These are phyloP conservation scores for Dunaliella primolecta DNA, from an alignment of 139 green algal genomes.

Conservation along the genomic window DNA sequence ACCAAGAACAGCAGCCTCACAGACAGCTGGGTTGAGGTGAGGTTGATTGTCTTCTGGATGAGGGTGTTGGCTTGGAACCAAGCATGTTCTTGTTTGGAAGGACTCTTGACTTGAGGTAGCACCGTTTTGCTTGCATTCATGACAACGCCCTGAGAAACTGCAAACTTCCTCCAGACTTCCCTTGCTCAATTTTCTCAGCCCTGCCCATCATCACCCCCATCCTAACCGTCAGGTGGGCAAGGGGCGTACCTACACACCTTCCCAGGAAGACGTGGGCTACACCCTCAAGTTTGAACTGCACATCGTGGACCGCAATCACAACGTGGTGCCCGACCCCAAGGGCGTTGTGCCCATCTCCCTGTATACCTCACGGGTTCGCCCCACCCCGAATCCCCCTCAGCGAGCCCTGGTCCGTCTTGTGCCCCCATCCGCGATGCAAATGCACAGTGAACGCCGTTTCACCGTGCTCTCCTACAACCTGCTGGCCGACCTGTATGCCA, in stretches of 20 bases:
- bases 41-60: neutral
- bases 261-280: conserved; percentile 82
- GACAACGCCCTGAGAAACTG: too few species aligned
- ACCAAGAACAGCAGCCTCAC: conserved; percentile 23
- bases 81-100: too few species aligned
- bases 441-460: conserved; percentile 56
- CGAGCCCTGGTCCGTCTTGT: conserved; percentile 72
- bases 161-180: too few species aligned
- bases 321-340: conserved; percentile 22
- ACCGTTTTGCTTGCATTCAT: too few species aligned
- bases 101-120: too few species aligned
- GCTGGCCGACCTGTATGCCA: conserved; percentile 96
- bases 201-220: too few species aligned
- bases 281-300: conserved; percentile 84
- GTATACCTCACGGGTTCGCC: conserved; percentile 76
- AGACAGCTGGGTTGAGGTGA: conserved; percentile 20
- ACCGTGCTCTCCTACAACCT: conserved; percentile 96
- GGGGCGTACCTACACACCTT: conserved; percentile 72
- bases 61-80: too few species aligned
- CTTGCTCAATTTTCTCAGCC: too few species aligned
- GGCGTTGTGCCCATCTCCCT: conserved; percentile 34
- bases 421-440: conserved; percentile 1
- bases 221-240: conserved; percentile 75
- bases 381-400: conserved; percentile 63
- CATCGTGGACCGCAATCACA: conserved; percentile 27